These are phyloP conservation scores for Kingdonia uniflora DNA, from an alignment of 164 flowering plant genomes.

Conservation along the genomic window DNA sequence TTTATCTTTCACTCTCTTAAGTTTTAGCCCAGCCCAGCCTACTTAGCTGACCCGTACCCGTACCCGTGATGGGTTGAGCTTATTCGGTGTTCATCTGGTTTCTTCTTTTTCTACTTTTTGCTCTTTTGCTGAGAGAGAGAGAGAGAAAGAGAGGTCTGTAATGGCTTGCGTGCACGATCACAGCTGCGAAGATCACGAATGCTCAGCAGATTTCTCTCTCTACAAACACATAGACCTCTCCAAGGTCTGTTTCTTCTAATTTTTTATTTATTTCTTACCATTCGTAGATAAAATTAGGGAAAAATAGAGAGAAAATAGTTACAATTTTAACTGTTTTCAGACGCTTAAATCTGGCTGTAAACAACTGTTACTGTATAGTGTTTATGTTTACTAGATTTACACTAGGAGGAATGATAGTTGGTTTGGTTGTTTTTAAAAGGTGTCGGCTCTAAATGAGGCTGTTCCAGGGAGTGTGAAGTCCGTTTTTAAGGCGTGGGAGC, in stretches of 20 bases:
- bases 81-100: too few relatives aligned
- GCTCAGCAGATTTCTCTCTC: conserved; percentile 83
- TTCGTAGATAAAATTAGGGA: too few relatives aligned
- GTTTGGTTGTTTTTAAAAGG: conserved; percentile 30
- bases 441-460: conserved; percentile 86
- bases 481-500: conserved; percentile 90
- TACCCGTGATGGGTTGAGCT: too few relatives aligned
- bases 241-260: conserved; percentile 33
- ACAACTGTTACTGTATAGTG: too few relatives aligned
- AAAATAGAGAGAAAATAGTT: too few relatives aligned
- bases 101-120: neutral
- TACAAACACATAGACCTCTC: conserved; percentile 88
- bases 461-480: conserved; percentile 85
- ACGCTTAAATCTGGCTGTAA: too few relatives aligned
- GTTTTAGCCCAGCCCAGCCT: too few relatives aligned
- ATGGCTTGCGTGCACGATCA: conserved; percentile 96
- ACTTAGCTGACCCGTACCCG: too few relatives aligned
- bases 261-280: neutral
- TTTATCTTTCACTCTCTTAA: too few relatives aligned
- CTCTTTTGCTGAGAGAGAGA: neutral
- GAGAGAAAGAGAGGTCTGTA: conserved; percentile 4
- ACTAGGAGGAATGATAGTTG: too few relatives aligned
- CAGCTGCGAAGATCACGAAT: conserved; percentile 90
- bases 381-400: too few relatives aligned
- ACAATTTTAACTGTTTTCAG: too few relatives aligned